Percentiles rank a stretch among this genome's conserved stretches.
phyloP scores from a whole-genome alignment of 73 alveolate species.

The Paramecium pentaurelia region DNA sequence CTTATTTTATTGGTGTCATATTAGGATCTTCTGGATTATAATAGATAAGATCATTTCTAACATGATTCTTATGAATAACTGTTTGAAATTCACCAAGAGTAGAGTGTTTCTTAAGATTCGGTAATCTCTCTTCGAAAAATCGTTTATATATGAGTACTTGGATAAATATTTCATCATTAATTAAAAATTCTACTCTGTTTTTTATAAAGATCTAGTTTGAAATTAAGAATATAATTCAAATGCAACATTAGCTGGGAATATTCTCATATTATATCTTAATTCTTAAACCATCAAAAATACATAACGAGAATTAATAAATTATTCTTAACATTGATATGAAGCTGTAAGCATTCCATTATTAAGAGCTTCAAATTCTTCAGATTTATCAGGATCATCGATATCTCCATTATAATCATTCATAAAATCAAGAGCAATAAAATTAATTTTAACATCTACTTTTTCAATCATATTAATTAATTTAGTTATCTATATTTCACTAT shows the following conservation, averaged over 20 bases:
- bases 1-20: slow-evolving; percentile 76
- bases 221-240: slow-evolving; percentile 87
- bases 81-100: slow-evolving; percentile 71
- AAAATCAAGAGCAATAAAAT: slow-evolving; percentile 48
- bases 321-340: neutral
- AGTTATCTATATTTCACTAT: slow-evolving; percentile 52
- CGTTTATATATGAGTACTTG: slow-evolving; percentile 82
- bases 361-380: slow-evolving; percentile 69
- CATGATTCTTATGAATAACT: slow-evolving; percentile 75
- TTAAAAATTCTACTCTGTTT: slow-evolving; percentile 85
- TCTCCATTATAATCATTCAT: slow-evolving; percentile 46
- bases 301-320: slow-evolving; percentile 41
- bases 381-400: slow-evolving; percentile 70
- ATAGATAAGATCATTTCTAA: slow-evolving; percentile 71
- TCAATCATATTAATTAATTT: slow-evolving; percentile 52
- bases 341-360: slow-evolving; percentile 33
- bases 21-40: slow-evolving; percentile 91
- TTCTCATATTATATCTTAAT: slow-evolving; percentile 59
- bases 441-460: slow-evolving; percentile 53
- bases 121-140: slow-evolving; percentile 86
- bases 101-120: slow-evolving; percentile 86
- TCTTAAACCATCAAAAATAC: slow-evolving; percentile 69
- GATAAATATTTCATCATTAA: slow-evolving; percentile 73
- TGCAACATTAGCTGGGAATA: slow-evolving; percentile 93
- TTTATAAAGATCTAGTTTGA: slow-evolving; percentile 77